phyloP scores from a whole-genome alignment of 306 rosid species.

The Luffa aegyptiaca region DNA sequence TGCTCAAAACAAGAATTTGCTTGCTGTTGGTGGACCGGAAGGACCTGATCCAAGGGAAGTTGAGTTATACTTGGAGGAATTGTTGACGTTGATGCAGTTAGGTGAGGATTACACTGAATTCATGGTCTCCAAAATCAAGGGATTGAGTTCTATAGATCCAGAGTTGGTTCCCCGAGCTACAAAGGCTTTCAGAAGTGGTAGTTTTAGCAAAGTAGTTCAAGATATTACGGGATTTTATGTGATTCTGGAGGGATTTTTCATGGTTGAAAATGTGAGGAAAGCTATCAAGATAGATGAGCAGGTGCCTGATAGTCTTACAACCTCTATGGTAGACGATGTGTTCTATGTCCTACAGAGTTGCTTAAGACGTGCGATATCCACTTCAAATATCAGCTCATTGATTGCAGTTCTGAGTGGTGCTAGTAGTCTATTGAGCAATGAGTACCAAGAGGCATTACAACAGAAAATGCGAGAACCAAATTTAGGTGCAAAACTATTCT shows the following conservation, averaged over 20 bases:
- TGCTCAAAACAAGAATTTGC: slow-evolving; percentile 63
- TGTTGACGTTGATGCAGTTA: slow-evolving; percentile 68
- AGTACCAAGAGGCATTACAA: slow-evolving; percentile 80
- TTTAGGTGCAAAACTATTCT: slow-evolving; percentile 83
- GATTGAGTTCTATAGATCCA: slow-evolving; percentile 67
- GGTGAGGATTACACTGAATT: slow-evolving; percentile 93
- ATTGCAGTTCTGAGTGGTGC: slow-evolving; percentile 84
- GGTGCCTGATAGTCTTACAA: slow-evolving; percentile 78
- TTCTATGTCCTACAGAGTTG: slow-evolving; percentile 93
- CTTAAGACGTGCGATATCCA: slow-evolving; percentile 69
- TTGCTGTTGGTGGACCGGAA: slow-evolving; percentile 66
- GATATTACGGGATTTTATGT: slow-evolving; percentile 85
- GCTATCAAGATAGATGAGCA: slow-evolving; percentile 82
- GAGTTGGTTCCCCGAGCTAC: slow-evolving; percentile 86
- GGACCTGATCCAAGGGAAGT: slow-evolving; percentile 88
- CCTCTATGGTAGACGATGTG: slow-evolving; percentile 96
- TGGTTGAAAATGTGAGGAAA: slow-evolving; percentile 95
- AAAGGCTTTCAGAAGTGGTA: slow-evolving; percentile 78
- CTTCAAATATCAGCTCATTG: slow-evolving; percentile 84
- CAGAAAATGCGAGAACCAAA: slow-evolving; percentile 82
- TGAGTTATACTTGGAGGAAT: slow-evolving; percentile 79
- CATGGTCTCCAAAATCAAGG: slow-evolving; percentile 78
- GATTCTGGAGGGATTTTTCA: slow-evolving; percentile 84
- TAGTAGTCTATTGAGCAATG: slow-evolving; percentile 73
- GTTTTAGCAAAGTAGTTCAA: slow-evolving; percentile 76